Evolutionary conservation across 495 filamentous ascomycete genomes (phyloP), one percentile per base, ranked within the genome.

Genomic region (Aspergillus panamensis): DNA sequence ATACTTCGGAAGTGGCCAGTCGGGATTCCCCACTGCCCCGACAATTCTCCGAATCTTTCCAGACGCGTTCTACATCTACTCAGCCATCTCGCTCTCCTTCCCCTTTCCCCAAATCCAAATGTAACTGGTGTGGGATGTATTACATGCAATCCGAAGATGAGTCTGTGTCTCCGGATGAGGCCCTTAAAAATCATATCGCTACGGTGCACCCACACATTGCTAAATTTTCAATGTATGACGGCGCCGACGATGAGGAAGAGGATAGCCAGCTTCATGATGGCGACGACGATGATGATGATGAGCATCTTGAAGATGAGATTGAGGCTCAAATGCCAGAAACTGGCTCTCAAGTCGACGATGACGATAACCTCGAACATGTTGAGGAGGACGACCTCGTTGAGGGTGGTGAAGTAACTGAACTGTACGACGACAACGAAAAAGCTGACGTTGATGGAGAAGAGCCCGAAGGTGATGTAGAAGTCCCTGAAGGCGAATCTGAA

Each of bases 21-120:
- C 73, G 71, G 62, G 72, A 75, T 58, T 77, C 75, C 53, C 69
- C 72, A 17, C 55, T 75, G 62, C 73, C 69, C 68, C 73, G 73
- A 62, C 72, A 75, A 62, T 74, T 76, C 62, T 77, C 76, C 61
- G 76, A 79, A 48, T 73, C 71, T 47, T 58, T 72, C 33, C 70
- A 71, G 44, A 62, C 68, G 20, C 69, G 59, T 21, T 73, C 71
- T 60, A 73, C 67, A 21, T 75, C 76, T 39, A 68, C 69, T 42
- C 67, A 73, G 49, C 65, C 69, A 19, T 73, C 73, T 3, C 69
- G 69, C 8, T 76, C 76, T 8, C 72, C 73, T 6, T 61, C 71
- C 31, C 72, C 66, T 19, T 44, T 66, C 3, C 55, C 61, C 14
- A 55, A 54, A 10, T 29, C 69, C 1, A 73, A 72, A 51, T 79